Percentiles rank a stretch among this genome's conserved stretches.
Evolutionary conservation across 768 basidiomycete species (phyloP).

Genomic region (Boletus sp.): DNA sequence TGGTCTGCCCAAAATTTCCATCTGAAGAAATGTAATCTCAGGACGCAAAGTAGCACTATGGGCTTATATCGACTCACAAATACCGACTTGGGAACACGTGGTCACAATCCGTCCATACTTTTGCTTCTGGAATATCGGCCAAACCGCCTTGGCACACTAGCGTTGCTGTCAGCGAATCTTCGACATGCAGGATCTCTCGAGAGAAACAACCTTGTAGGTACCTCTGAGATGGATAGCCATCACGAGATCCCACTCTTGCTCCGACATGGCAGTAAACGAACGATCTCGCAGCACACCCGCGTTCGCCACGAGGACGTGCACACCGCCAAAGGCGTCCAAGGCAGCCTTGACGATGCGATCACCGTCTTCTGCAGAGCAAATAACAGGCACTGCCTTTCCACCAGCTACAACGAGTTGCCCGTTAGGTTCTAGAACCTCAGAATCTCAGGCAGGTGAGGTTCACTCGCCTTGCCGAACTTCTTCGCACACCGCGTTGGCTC

Average conservation of each 20-base stretch:
- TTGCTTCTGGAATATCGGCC: slow-evolving; percentile 96
- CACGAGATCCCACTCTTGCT: slow-evolving; percentile 93
- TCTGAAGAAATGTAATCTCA: slow-evolving; percentile 43
- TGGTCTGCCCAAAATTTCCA: slow-evolving; percentile 94
- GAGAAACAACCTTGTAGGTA: slow-evolving; percentile 69
- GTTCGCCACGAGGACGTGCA: slow-evolving; percentile 88
- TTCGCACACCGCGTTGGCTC: slow-evolving; percentile 78
- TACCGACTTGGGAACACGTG: slow-evolving; percentile 89
- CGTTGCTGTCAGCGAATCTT: neutral
- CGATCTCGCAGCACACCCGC: slow-evolving; percentile 95
- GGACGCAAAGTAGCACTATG: neutral
- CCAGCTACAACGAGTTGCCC: slow-evolving; percentile 51
- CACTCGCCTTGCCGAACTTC: slow-evolving; percentile 74
- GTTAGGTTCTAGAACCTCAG: neutral
- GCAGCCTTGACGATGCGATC: slow-evolving; percentile 86
- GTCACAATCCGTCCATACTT: slow-evolving; percentile 95
- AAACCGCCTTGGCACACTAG: slow-evolving; percentile 88
- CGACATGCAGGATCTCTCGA: neutral
- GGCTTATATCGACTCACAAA: slow-evolving; percentile 57
- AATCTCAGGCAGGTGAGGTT: neutral
- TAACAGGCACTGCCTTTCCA: slow-evolving; percentile 78
- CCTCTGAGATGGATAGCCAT: slow-evolving; percentile 85
- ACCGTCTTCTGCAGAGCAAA: slow-evolving; percentile 90
- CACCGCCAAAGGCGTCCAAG: slow-evolving; percentile 79
- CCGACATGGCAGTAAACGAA: slow-evolving; percentile 84